Evolutionary conservation across 176 grass and related monocot genomes (phyloP), one percentile per base, ranked within the genome.

Genomic region (Pontederia crassipes): DNA sequence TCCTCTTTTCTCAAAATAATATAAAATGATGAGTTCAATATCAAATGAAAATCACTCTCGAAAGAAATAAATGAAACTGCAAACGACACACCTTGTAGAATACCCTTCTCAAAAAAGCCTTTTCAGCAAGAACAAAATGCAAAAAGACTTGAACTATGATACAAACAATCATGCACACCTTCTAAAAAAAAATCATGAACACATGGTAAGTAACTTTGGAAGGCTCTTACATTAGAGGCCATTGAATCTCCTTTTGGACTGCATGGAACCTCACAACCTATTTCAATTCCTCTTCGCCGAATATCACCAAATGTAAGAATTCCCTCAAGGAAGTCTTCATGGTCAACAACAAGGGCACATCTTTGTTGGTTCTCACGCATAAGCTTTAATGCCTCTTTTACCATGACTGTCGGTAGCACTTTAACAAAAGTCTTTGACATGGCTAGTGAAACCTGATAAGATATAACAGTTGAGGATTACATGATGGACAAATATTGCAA

Each of bases 241-340:
- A 74, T 67, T 69, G 75, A 65, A 70, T 89, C 79, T 79, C 9
- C 80, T 27, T 32, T 73, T 45, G 18, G 53, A 46, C 58, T 47
- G 56, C 11, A 24, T 28, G 57, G 35, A 65, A 65, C 56, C 53
- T 73, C 77, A 61, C 67, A 82, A 58, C 64, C 64, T 67, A 68
- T 56, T 74, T 81, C 79, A 66, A 83, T 71, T 69, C 79, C 84
- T 78, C 80, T 85, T 54, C 84, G 78, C 56, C 48, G 81, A 71
- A 92, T 83, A 28, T 98, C 93, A 66, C 84, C 84, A 50, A 85
- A 61, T 17, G 93, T 92, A 55, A 98, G 72, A 74, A 98, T 88
- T 53, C 93, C 87, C 69, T 92, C 93, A 54, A 98, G 81, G 81
- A 85, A 98, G 80, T 98, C 84, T 77, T 98, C 93, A 77, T 80